Base-by-base conservation (phyloP, 805 yeast genomes). In the Saccharomycopsis javanensis region DNA sequence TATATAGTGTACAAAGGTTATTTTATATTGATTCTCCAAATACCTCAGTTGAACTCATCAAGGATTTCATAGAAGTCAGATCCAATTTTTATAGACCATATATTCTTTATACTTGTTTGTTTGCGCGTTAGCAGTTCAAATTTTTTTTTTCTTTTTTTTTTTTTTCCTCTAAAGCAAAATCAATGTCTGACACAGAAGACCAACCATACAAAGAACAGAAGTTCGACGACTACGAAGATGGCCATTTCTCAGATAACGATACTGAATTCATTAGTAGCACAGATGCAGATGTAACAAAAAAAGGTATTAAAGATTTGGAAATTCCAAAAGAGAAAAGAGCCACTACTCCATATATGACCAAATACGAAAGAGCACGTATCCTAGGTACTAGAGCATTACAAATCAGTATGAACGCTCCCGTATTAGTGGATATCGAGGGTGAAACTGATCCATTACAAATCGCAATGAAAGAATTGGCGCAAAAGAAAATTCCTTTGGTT, bases 321-420 rank as follows among this genome's bases (percentile, higher is more conserved):
- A 89, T 94, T 60, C 87, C 97, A 57, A 88, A 81, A 64, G 96
- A 88, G 23, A 75, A 87, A 63, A 82, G 99, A 71, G 79, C 90
- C 28, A 94, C 99, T 13, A 94, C 99, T 4, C 99, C 99, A 55
- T 94, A 92, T 70, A 91, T 94, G 98, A 94, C 99, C 58, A 94
- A 95, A 69, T 94, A 94, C 71, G 99, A 94, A 76, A 81, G 97
- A 65, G 99, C 99, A 6, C 82, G 99, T 75, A 89, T 94, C 60
- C 79, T 94, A 66, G 99, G 99, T 28, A 94, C 99, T 10, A 81
- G 99, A 66, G 99, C 99, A 1, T 75, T 94, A 63, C 99, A 94
- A 72, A 92, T 94, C 66, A 89, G 97, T 28, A 87, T 94, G 88
- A 94, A 94, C 69, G 99, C 99, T 1, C 99, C 99, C 1, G 98